These are phyloP conservation scores for Dactylonectria macrodidyma DNA, from an alignment of 2,329 filamentous ascomycete species.

Conservation along the genomic window DNA sequence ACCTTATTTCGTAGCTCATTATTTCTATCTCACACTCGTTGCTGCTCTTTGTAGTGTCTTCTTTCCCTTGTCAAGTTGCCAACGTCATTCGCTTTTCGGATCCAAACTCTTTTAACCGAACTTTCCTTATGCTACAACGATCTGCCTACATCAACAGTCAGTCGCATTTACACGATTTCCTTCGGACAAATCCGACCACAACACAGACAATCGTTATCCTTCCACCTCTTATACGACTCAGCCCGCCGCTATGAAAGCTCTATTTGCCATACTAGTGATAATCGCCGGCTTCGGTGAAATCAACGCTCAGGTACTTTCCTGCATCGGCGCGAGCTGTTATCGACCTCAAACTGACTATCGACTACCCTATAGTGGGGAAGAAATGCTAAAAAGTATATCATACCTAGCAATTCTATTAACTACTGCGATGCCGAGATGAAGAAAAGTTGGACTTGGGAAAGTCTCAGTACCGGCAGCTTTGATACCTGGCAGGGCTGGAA, in stretches of 20 bases:
- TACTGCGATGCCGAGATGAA: slow-evolving; percentile 79
- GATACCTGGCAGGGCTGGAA: slow-evolving; percentile 78
- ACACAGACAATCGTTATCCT: slow-evolving; percentile 23
- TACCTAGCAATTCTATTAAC: slow-evolving; percentile 82
- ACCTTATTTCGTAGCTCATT: slow-evolving; percentile 39
- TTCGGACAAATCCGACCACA: too few species aligned
- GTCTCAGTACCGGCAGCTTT: slow-evolving; percentile 74
- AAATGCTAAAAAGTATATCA: slow-evolving; percentile 68
- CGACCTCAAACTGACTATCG: slow-evolving; percentile 9
- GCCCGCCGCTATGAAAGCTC: slow-evolving; percentile 63
- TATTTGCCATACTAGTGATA: slow-evolving; percentile 63
- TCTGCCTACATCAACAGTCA: slow-evolving; percentile 3
- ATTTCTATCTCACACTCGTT: slow-evolving; percentile 47
- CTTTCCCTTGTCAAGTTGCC: slow-evolving; percentile 51
- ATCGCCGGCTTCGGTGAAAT: slow-evolving; percentile 66
- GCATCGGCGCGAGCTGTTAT: not conserved
- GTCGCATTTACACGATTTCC: too few species aligned
- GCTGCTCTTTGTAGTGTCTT: slow-evolving; percentile 41
- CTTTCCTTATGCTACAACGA: slow-evolving; percentile 41
- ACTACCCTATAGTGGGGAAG: slow-evolving; percentile 26
- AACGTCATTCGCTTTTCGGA: slow-evolving; percentile 73
- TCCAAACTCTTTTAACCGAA: slow-evolving; percentile 48
- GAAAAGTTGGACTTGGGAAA: slow-evolving; percentile 79
- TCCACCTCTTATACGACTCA: slow-evolving; percentile 38
- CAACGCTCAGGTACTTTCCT: slow-evolving; percentile 60